These are phyloP conservation scores for Suillus subluteus DNA, from an alignment of 768 basidiomycete genomes.

Conservation along the genomic window DNA sequence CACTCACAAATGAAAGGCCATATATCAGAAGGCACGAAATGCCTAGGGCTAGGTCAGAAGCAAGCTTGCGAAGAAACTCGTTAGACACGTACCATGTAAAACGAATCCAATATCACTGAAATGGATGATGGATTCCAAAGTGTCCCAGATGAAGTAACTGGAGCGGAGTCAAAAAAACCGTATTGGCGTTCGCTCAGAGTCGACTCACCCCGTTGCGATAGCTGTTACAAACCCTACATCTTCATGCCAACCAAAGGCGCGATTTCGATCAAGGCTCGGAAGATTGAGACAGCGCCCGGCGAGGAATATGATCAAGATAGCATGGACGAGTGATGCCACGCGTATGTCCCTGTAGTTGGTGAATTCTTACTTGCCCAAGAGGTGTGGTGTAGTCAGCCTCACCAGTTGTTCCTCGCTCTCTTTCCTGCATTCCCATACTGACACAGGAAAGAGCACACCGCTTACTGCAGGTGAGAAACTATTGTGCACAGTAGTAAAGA, in stretches of 20 bases:
- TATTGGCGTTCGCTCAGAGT: neutral
- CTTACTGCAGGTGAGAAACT: constrained; percentile 60
- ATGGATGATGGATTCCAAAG: constrained; percentile 67
- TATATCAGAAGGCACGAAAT: constrained; percentile 69
- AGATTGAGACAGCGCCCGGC: constrained; percentile 56
- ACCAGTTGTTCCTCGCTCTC: constrained; percentile 66
- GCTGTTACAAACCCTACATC: constrained; percentile 60
- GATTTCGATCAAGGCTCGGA: constrained; percentile 55
- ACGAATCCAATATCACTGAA: constrained; percentile 77
- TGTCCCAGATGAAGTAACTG: constrained; percentile 88
- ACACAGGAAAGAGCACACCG: constrained; percentile 47
- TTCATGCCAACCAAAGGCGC: constrained; percentile 77
- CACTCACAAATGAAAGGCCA: constrained; percentile 68
- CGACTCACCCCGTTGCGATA: constrained; percentile 69
- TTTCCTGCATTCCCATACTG: constrained; percentile 52
- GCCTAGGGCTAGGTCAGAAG: constrained; percentile 39
- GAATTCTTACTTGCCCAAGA: neutral
- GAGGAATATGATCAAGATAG: constrained; percentile 66
- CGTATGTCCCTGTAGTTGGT: constrained; percentile 59
- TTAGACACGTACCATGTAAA: constrained; percentile 58
- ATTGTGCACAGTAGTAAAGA: constrained; percentile 62
- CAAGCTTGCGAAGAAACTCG: neutral
- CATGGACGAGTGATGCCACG: constrained; percentile 74
- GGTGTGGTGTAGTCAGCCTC: constrained; percentile 18
- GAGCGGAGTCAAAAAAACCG: neutral